Percentiles rank a stretch among this genome's conserved stretches.
Conservation (phyloP, 768 basidiomycete species). For the Candolleomyces aberdarensis region DNA sequence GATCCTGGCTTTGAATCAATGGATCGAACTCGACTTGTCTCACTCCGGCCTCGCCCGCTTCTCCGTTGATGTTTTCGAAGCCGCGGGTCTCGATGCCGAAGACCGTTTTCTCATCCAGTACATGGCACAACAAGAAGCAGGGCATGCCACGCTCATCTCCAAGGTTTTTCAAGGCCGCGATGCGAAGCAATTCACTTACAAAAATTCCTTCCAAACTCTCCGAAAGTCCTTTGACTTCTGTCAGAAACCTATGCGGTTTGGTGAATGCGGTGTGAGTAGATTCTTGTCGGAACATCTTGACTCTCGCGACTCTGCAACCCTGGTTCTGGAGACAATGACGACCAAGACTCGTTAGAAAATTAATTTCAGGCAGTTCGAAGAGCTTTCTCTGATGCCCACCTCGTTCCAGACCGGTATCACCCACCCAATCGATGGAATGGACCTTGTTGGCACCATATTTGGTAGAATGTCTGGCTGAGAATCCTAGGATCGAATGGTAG, state of each 20-base stretch:
- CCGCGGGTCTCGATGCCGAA: constrained; percentile 47
- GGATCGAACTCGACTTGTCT: constrained; percentile 61
- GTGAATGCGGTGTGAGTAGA: constrained; percentile 59
- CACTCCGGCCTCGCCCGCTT: constrained; percentile 53
- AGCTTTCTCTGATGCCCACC: constrained; percentile 58
- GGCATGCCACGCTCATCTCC: constrained; percentile 52
- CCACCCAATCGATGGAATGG: constrained; percentile 61
- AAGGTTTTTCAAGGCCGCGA: constrained; percentile 47
- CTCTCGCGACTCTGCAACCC: constrained; percentile 47
- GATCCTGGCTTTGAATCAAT: constrained; percentile 59
- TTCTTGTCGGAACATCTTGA: constrained; percentile 66
- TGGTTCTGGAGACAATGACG: constrained; percentile 55
- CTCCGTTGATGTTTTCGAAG: constrained; percentile 52
- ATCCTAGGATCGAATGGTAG: constrained; percentile 48
- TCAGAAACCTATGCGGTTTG: constrained; percentile 52
- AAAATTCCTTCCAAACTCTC: constrained; percentile 56
- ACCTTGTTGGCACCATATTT: constrained; percentile 55
- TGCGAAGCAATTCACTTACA: constrained; percentile 56
- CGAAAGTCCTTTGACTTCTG: constrained; percentile 59
- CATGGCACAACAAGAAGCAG: constrained; percentile 64
- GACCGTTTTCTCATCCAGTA: constrained; percentile 55
- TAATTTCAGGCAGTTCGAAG: constrained; percentile 61
- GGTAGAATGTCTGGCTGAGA: constrained; percentile 47
- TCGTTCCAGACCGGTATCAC: constrained; percentile 57
- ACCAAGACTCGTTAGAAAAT: constrained; percentile 66